phyloP scores from a whole-genome alignment of 2,329 filamentous ascomycete species.

The Chaetomiaceae sp. region DNA sequence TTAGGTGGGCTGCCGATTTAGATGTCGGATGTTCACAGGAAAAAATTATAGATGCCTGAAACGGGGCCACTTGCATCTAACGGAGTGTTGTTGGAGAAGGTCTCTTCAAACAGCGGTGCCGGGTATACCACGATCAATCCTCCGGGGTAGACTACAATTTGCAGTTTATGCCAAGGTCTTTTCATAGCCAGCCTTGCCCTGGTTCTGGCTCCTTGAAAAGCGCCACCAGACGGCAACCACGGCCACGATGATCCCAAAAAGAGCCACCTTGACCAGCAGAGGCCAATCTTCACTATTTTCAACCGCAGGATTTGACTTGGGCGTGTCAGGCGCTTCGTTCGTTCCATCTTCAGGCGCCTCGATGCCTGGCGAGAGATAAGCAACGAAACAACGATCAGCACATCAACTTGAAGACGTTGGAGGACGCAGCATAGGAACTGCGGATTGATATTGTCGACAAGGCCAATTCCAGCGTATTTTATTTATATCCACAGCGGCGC shows the following conservation, averaged over 20 bases:
- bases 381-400: conserved; percentile 33
- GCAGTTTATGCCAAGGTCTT: conserved; percentile 40
- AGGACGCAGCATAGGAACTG: not conserved
- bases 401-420: conserved; percentile 6
- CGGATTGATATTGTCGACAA: conserved; percentile 5
- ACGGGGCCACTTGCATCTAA: conserved; percentile 18
- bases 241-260: conserved; percentile 46
- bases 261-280: conserved; percentile 46
- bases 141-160: not conserved
- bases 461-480: not conserved
- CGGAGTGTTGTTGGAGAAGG: not conserved
- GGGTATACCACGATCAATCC: not conserved
- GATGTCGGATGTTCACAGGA: conserved; percentile 8
- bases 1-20: not conserved
- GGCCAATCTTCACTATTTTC: conserved; percentile 36
- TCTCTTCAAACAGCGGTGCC: not conserved
- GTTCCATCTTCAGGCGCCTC: conserved; percentile 32
- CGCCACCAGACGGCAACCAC: conserved; percentile 45
- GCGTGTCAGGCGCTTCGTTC: conserved; percentile 36
- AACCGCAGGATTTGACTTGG: conserved; percentile 28
- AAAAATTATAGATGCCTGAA: conserved; percentile 18
- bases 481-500: not conserved
- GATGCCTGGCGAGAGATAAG: conserved; percentile 31
- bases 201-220: conserved; percentile 35
- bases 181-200: conserved; percentile 37